Percentiles rank a stretch among this genome's conserved stretches.
phyloP scores from a whole-genome alignment of 2,329 filamentous ascomycete genomes.

The Colletotrichum camelliae region DNA sequence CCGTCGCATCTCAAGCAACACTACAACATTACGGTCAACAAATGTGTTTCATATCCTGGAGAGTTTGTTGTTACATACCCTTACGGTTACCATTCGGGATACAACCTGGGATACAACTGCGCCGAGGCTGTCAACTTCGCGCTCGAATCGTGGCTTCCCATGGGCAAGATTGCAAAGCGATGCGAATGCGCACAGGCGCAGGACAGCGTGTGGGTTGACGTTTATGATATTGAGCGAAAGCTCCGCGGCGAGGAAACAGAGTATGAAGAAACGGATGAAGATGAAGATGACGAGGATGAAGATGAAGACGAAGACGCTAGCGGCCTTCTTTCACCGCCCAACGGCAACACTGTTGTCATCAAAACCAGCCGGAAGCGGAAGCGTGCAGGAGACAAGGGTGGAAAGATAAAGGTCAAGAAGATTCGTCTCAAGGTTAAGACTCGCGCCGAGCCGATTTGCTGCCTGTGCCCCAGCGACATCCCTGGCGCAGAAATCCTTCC shows the following conservation, averaged over 20 bases:
- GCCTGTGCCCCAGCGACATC: conserved; percentile 90
- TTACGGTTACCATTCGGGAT: conserved; percentile 97
- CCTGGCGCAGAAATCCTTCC: conserved; percentile 81
- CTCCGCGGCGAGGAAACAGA: conserved; percentile 87
- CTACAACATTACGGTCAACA: conserved; percentile 96
- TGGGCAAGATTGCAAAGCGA: conserved; percentile 94
- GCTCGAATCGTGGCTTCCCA: conserved; percentile 92
- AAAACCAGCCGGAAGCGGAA: conserved; percentile 68
- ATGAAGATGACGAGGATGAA: conserved; percentile 71
- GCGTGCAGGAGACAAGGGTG: conserved; percentile 47
- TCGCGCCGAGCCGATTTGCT: conserved; percentile 79
- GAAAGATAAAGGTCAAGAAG: conserved; percentile 72
- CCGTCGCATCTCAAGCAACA: conserved; percentile 85
- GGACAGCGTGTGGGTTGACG: conserved; percentile 98
- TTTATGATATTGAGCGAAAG: conserved; percentile 94
- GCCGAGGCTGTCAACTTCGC: conserved; percentile 99
- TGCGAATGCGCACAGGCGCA: conserved; percentile 94
- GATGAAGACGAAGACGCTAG: conserved; percentile 68
- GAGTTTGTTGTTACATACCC: conserved; percentile 99
- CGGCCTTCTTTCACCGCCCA: conserved; percentile 78
- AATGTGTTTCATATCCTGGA: conserved; percentile 91
- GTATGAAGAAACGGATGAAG: conserved; percentile 77
- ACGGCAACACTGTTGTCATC: conserved; percentile 35
- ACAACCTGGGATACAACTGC: conserved; percentile 98
- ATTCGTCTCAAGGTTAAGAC: conserved; percentile 76